Base-by-base conservation (phyloP, 2,329 filamentous ascomycete species). In the Penicillium sclerotiorum region DNA sequence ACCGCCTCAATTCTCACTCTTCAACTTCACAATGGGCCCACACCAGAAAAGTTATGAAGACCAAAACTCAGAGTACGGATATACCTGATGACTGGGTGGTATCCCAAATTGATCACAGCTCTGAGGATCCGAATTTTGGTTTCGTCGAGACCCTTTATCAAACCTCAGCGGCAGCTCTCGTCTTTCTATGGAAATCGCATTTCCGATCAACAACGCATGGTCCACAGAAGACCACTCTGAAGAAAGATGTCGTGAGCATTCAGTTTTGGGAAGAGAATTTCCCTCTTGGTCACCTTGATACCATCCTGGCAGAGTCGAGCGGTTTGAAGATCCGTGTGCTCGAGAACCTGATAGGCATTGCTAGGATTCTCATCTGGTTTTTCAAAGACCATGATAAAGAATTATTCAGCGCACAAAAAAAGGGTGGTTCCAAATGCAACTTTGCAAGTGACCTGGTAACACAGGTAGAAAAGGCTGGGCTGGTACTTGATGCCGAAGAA, bases 121-220 rank as follows among this genome's bases (percentile, higher is more conserved):
- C 35, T 23, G 13, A 48, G 5, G 40, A 52, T 37, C 45, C 49
- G 13, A 45, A 52, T 15, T 1, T 47, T 9, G 49, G 45, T 33
- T 48, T 48, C 23, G 33, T 52, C 15, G 45, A 52, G 36, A 30
- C 28, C 6, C 35, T 52, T n/a, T 52, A 52, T 35, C 44, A 41
- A 13, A 44, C 45, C 8, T 52, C 45, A 21, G 39, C 45, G 15
- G n/a, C 32, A 11, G 25, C 28, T n/a, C 33, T 52, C 4, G n/a
- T 52, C 3, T n/a, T 23, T 30, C 35, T 52, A 15, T 52, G 49
- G 49, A 47, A 22, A 41, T 52, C 39, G 9, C 40, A 11, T 17
- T 21, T 40, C 12, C 49, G 45, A 23, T 40, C 21, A 12, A 41
- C 15, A 23, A 3, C 13, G 6, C 32, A 30, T 15, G 21, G 3